These are phyloP conservation scores for Paecilomyces variotii DNA, from an alignment of 2,329 filamentous ascomycete species.

Conservation along the genomic window DNA sequence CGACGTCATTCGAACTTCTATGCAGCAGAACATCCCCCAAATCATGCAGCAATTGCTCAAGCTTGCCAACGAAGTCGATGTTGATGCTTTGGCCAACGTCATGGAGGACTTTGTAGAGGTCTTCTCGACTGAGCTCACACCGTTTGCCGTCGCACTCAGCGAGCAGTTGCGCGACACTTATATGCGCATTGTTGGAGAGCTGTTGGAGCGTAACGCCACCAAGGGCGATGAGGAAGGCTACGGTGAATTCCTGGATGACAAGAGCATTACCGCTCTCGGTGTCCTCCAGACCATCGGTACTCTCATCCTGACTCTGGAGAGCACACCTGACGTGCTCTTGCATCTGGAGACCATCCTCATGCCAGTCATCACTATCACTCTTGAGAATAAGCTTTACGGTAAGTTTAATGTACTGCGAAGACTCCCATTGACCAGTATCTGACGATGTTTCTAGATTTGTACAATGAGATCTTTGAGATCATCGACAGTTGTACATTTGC, in stretches of 20 bases:
- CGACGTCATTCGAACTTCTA: conserved; percentile 84
- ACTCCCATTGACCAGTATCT: conserved; percentile 3
- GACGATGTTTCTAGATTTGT: conserved; percentile 56
- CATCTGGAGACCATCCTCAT: conserved; percentile 94
- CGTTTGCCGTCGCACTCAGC: conserved; percentile 90
- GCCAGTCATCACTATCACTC: conserved; percentile 90
- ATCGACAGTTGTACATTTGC: conserved; percentile 99
- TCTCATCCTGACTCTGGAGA: conserved; percentile 91
- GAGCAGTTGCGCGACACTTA: conserved; percentile 96
- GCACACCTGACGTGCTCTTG: conserved; percentile 87
- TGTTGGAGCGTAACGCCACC: conserved; percentile 74
- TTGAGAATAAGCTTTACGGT: conserved; percentile 96
- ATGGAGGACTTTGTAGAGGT: conserved; percentile 99
- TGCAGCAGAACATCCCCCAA: conserved; percentile 96
- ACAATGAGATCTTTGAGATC: conserved; percentile 98
- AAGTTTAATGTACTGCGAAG: conserved; percentile 12
- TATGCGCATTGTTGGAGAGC: conserved; percentile 81
- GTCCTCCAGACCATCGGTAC: conserved; percentile 97
- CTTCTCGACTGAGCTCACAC: conserved; percentile 92
- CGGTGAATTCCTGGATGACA: conserved; percentile 91
- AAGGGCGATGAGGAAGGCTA: conserved; percentile 71
- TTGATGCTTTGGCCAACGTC: conserved; percentile 92
- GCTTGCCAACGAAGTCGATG: conserved; percentile 93
- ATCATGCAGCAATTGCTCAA: conserved; percentile 99
- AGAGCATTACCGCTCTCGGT: conserved; percentile 94